Evolutionary conservation across 768 basidiomycete genomes (phyloP), one percentile per base, ranked within the genome.

Genomic region (Psilocybe azurescens): DNA sequence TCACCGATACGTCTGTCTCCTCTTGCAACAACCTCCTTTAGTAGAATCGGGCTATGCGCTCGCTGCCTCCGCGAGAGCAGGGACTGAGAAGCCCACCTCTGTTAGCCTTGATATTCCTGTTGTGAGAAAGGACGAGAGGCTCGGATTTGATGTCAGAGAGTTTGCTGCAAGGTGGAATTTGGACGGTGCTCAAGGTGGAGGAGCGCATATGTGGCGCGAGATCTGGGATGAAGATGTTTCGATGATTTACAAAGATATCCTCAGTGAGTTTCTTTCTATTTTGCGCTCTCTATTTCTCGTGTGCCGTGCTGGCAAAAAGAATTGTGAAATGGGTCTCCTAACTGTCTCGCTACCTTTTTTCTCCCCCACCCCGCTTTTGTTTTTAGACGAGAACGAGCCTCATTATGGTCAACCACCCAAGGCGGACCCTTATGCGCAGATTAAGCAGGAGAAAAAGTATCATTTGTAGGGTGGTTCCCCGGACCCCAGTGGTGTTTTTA

Each of bases 1-100:
- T 75, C 97, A 99, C 76, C 94, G 97, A 63, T 97, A 97, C 74
- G 85, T 87, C 8, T 67, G 90, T 48, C 78, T 97, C 30, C 78
- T 97, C 30, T 81, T 96, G 51, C 88, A 86, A 9, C 94, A 97
- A 67, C 80, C 84, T 33, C 76, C 81, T 9, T 65, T 74, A 38
- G 73, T 63, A n/a, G 66, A 63, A 1, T 59, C 68, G 16, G 67
- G 69, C 33, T 78, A 81, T 67, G 73, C 75, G 38, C 73, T 73
- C 47, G 77, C 76, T 59, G 67, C 73, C 28, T 74, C 74, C 48
- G 70, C 73, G 38, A 72, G 74, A 46, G 78, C 77, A 33, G 71
- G 16, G 18, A 53, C 69, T 36, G 70, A 5, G 11, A 32, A 65
- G 33, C 66, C 74, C 18, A 79, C 78, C 10, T 80, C 80, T 1